phyloP scores from a whole-genome alignment of 306 rosid species.

The Betula pendula region DNA sequence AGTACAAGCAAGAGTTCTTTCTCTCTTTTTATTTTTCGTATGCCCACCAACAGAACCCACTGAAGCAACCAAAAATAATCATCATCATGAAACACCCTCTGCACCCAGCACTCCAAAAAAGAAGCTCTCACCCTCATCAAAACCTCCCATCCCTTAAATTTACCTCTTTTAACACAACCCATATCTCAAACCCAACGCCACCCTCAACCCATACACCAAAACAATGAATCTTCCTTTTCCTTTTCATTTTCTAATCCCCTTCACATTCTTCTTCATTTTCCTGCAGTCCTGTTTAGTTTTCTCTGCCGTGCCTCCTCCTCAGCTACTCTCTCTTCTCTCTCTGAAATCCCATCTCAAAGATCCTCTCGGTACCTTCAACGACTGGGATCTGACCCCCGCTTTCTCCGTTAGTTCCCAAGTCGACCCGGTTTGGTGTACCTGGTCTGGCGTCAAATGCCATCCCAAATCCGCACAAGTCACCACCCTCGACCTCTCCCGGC shows the following conservation, averaged over 20 bases:
- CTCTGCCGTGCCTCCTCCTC: constrained; percentile 65
- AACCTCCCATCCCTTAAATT: constrained; percentile 73
- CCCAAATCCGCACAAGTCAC: constrained; percentile 52
- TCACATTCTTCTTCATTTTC: too few species aligned
- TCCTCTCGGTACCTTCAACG: constrained; percentile 64
- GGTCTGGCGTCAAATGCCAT: constrained; percentile 85
- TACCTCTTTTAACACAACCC: constrained; percentile 41
- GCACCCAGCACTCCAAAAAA: constrained; percentile 88
- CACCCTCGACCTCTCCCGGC: constrained; percentile 68
- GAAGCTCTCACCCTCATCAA: constrained; percentile 63
- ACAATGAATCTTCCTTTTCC: constrained; percentile 67
- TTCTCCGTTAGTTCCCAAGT: constrained; percentile 45
- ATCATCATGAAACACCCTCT: constrained; percentile 89
- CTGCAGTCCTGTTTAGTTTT: constrained; percentile 29
- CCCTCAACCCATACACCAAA: constrained; percentile 23
- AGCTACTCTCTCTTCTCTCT: constrained; percentile 62
- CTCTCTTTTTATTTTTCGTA: constrained; percentile 26
- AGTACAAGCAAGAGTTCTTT: constrained; percentile 21
- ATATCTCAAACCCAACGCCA: constrained; percentile 43
- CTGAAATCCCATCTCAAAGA: constrained; percentile 67
- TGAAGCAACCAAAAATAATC: constrained; percentile 43
- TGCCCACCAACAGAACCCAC: constrained; percentile 86
- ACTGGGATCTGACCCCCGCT: constrained; percentile 62
- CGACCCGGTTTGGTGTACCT: constrained; percentile 74
- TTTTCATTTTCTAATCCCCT: constrained; percentile 38